These are phyloP conservation scores for Fusarium duplospermum DNA, from an alignment of 2,329 filamentous ascomycete genomes.

Conservation along the genomic window DNA sequence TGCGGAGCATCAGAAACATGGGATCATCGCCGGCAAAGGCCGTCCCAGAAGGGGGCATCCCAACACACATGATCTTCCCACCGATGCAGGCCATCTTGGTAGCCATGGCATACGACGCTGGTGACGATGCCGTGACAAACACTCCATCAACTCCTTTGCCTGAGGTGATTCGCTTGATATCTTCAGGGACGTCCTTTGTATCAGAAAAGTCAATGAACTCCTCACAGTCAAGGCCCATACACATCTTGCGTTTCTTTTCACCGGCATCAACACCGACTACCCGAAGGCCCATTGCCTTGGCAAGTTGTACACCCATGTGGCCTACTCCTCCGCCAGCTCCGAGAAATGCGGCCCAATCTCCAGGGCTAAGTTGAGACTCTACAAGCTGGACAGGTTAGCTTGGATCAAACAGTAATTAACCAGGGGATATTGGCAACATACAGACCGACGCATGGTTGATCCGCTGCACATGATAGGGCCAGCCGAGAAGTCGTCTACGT, in stretches of 20 bases:
- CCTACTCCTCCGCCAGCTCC: neutral
- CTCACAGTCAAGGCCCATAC: neutral
- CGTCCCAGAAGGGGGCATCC: conserved; percentile 7
- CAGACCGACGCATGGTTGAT: neutral
- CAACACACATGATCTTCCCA: conserved; percentile 27
- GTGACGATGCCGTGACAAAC: neutral
- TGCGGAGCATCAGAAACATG: conserved; percentile 8
- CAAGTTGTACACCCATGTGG: neutral
- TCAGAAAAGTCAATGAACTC: neutral
- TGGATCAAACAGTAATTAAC: neutral
- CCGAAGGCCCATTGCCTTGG: neutral
- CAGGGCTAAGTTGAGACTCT: neutral
- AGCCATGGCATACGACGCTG: neutral
- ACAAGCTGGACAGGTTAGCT: neutral
- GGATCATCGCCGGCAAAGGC: conserved; percentile 15
- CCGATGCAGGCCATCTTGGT: neutral
- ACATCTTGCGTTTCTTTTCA: neutral
- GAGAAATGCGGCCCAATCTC: neutral
- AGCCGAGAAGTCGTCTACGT: neutral
- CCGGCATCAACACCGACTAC: neutral
- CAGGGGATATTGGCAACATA: neutral
- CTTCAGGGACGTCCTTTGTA: neutral
- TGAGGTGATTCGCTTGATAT: neutral
- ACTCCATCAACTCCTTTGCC: neutral
- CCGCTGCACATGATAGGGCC: neutral